Percentiles rank a stretch among this genome's conserved stretches.
Evolutionary conservation across 768 basidiomycete species (phyloP).

Genomic region (Suillus placidus): DNA sequence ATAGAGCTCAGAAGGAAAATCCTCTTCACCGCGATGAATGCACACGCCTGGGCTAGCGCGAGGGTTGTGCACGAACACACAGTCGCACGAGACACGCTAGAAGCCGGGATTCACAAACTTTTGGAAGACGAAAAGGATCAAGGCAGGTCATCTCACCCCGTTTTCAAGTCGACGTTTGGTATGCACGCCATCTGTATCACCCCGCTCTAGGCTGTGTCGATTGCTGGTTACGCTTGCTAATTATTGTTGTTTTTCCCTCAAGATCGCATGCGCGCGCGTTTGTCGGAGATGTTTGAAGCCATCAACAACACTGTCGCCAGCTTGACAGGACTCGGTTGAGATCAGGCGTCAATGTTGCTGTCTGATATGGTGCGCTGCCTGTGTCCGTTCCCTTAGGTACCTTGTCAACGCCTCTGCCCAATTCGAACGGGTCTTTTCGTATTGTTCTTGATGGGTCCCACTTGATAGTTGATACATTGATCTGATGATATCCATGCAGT

Average conservation of each 20-base stretch:
- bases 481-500: not conserved
- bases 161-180: conserved; percentile 24
- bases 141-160: conserved; percentile 36
- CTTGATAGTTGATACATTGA: not conserved
- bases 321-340: conserved; percentile 6
- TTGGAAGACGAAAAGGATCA: conserved; percentile 29
- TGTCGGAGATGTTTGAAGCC: conserved; percentile 30
- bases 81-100: conserved; percentile 17
- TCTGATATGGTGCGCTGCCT: not conserved
- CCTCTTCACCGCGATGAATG: conserved; percentile 16
- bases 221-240: conserved; percentile 20
- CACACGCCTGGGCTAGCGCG: conserved; percentile 32
- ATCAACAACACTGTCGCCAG: conserved; percentile 29
- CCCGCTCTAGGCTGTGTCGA: conserved; percentile 5
- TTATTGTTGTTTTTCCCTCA: conserved; percentile 8
- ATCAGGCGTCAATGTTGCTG: not conserved
- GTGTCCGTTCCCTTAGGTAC: not conserved
- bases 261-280: conserved; percentile 27
- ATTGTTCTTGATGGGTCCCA: not conserved
- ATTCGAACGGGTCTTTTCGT: not conserved
- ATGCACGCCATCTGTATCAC: conserved; percentile 17
- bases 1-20: conserved; percentile 29
- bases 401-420: not conserved
- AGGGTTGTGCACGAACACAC: conserved; percentile 24
- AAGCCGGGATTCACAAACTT: conserved; percentile 21